Percentiles rank a stretch among this genome's conserved stretches.
Conservation (phyloP, 768 basidiomycete species). For the Cystofilobasidium capitatum region DNA sequence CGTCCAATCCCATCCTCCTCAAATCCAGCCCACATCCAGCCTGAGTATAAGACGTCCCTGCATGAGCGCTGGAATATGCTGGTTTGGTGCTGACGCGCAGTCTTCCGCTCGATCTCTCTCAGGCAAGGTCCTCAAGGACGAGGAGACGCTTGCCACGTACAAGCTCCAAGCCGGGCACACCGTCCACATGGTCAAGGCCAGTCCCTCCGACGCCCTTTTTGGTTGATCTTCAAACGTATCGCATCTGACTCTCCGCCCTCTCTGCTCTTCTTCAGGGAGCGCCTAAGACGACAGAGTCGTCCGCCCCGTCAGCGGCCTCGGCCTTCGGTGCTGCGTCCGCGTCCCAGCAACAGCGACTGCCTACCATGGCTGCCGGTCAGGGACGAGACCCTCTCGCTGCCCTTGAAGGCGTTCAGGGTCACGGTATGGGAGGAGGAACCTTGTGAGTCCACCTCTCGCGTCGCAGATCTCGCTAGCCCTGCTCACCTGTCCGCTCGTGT, state of each 20-base stretch:
- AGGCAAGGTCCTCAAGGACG: conserved; percentile 49
- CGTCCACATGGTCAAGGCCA: conserved; percentile 88
- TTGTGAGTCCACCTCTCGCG: conserved; percentile 40
- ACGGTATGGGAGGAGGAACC: conserved; percentile 46
- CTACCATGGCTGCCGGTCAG: conserved; percentile 84
- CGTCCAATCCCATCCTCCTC: conserved; percentile 26
- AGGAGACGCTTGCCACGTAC: conserved; percentile 69
- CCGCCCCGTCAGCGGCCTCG: conserved; percentile 43
- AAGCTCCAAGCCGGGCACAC: conserved; percentile 85
- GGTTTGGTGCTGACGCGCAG: conserved; percentile 54
- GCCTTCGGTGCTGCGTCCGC: conserved; percentile 34
- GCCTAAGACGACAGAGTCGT: conserved; percentile 3
- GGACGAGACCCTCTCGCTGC: conserved; percentile 66
- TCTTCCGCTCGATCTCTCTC: conserved; percentile 7
- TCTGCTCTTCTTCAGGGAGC: neutral
- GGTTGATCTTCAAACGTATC: neutral
- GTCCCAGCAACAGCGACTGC: conserved; percentile 45
- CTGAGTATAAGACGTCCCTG: neutral
- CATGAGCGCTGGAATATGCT: conserved; percentile 33
- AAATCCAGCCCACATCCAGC: conserved; percentile 15
- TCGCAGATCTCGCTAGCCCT: neutral
- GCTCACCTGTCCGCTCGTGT: conserved; percentile 23
- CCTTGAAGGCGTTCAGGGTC: conserved; percentile 66
- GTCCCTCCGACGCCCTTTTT: conserved; percentile 43
- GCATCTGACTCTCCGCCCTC: neutral